A percentile compares a stretch with the other conserved stretches of the same genome.
Evolutionary conservation across 306 rosid species (phyloP).

Genomic region (Hylodesmum podocarpum): DNA sequence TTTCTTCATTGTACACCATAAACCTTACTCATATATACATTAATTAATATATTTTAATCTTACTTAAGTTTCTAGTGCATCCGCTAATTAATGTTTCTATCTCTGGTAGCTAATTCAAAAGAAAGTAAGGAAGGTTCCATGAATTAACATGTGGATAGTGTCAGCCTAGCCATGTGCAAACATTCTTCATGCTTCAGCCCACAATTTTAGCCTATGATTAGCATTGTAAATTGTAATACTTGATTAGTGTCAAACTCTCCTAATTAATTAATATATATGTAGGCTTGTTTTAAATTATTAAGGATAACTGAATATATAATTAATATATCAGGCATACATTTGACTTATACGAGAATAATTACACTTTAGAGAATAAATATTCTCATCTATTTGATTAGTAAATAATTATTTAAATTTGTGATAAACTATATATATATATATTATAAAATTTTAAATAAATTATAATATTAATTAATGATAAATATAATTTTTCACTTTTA

Average conservation of each 20-base stretch:
- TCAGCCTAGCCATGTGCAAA: neutral
- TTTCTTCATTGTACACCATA: neutral
- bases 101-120: neutral
- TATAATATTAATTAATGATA: too few relatives aligned
- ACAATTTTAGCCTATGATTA: neutral
- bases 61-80: neutral
- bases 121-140: conserved; percentile 13
- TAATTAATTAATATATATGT: neutral
- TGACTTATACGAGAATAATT: too few relatives aligned
- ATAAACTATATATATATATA: too few relatives aligned
- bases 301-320: neutral
- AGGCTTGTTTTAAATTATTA: neutral
- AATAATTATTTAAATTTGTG: too few relatives aligned
- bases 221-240: neutral
- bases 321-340: too few relatives aligned
- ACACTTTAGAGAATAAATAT: too few relatives aligned
- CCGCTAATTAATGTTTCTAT: neutral
- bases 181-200: neutral
- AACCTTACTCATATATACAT: too few relatives aligned
- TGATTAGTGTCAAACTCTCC: neutral
- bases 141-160: neutral
- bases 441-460: too few relatives aligned
- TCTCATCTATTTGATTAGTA: too few relatives aligned
- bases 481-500: too few relatives aligned
- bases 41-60: neutral